Conservation (phyloP, 495 filamentous ascomycete genomes). For the Penicillium paradoxum region DNA sequence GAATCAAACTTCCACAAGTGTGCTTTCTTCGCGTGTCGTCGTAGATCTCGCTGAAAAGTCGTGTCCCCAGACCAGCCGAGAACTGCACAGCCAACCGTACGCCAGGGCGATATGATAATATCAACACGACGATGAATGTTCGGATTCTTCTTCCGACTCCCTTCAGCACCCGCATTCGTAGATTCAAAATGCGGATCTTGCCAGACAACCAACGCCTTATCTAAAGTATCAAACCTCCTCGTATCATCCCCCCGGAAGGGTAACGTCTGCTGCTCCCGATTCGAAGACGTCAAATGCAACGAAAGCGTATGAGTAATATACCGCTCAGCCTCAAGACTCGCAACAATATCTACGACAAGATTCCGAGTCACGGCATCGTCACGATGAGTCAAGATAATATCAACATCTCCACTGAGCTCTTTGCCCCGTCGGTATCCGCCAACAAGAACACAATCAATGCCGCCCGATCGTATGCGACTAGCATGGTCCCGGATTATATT, state of each 20-base stretch:
- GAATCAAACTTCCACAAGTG: constrained; percentile 83
- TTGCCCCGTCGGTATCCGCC: constrained; percentile 88
- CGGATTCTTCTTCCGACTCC: constrained; percentile 35
- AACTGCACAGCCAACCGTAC: constrained; percentile 80
- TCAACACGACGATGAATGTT: constrained; percentile 84
- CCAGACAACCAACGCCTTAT: constrained; percentile 93
- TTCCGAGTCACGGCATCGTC: constrained; percentile 59
- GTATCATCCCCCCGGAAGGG: constrained; percentile 42
- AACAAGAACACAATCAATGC: constrained; percentile 66
- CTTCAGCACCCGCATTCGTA: background rate
- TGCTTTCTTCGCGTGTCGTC: constrained; percentile 70
- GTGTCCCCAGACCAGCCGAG: constrained; percentile 84
- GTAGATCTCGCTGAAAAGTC: constrained; percentile 84
- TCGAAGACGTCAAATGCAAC: constrained; percentile 58
- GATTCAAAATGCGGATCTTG: constrained; percentile 58
- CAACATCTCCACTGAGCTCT: constrained; percentile 68
- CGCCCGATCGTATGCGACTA: constrained; percentile 32
- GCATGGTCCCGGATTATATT: constrained; percentile 59
- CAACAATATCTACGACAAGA: constrained; percentile 64
- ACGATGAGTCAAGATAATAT: constrained; percentile 78
- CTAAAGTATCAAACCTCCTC: constrained; percentile 67
- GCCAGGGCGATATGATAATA: constrained; percentile 89
- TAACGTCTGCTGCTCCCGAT: constrained; percentile 65
- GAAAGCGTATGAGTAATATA: constrained; percentile 82
- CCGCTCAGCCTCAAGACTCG: constrained; percentile 57